phyloP scores from a whole-genome alignment of 495 filamentous ascomycete species.

The Aspergillus haitiensis region DNA sequence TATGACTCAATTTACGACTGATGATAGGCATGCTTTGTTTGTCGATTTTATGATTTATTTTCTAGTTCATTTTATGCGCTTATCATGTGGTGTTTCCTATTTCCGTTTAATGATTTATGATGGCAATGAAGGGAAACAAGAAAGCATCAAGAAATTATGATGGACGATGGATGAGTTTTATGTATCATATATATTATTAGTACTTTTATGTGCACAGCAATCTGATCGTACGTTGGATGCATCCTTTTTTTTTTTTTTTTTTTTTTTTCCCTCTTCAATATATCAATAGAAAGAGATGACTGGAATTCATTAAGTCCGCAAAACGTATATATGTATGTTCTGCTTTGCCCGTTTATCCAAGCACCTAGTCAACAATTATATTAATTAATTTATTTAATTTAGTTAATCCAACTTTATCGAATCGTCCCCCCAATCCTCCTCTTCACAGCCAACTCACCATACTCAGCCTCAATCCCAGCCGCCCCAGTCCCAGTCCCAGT shows the following conservation, averaged over 20 bases:
- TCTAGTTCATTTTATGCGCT: conserved; percentile 12
- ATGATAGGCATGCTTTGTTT: conserved; percentile 24
- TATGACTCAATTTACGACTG: conserved; percentile 19
- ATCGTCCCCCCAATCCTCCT: conserved; percentile 27
- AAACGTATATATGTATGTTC: background rate
- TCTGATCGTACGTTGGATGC: background rate
- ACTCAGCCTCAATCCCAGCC: conserved; percentile 26
- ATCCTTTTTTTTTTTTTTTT: too few species aligned
- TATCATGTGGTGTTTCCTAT: background rate
- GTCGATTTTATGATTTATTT: conserved; percentile 15
- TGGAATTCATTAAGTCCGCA: too few species aligned
- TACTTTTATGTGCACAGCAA: background rate
- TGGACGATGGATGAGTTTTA: background rate
- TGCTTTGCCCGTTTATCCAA: background rate
- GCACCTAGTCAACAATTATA: background rate
- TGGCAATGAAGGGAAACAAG: background rate
- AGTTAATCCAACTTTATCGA: conserved; percentile 14
- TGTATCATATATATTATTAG: conserved; percentile 14
- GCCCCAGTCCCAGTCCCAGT: conserved; percentile 1
- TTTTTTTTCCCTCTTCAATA: too few species aligned
- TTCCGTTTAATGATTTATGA: conserved; percentile 10
- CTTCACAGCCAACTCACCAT: conserved; percentile 36
- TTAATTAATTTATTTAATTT: background rate
- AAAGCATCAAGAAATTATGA: conserved; percentile 1
- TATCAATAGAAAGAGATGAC: too few species aligned